Conservation (phyloP, 768 basidiomycete species). For the Hortiboletus flavorubellus region DNA sequence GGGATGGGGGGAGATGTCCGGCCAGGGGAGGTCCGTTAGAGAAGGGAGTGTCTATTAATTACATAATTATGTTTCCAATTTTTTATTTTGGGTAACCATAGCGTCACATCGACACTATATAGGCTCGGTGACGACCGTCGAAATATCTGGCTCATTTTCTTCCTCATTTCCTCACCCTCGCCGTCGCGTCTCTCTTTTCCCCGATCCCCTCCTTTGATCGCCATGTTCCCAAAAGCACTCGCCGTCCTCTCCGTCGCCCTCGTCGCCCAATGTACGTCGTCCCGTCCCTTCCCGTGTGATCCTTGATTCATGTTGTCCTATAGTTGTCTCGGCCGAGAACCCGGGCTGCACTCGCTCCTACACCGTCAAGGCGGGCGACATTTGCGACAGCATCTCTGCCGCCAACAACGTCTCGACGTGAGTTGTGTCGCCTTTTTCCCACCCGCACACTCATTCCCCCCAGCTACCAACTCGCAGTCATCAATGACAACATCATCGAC, state of each 20-base stretch:
- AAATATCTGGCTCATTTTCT: not conserved
- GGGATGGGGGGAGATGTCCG: constrained; percentile 19
- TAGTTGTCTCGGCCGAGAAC: constrained; percentile 25
- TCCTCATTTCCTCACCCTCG: not conserved
- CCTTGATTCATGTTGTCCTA: constrained; percentile 3
- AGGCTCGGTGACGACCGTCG: not conserved
- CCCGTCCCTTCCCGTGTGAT: not conserved
- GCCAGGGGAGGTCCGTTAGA: constrained; percentile 9
- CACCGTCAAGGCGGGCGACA: constrained; percentile 57
- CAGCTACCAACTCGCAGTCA: constrained; percentile 71
- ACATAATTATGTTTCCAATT: constrained; percentile 4
- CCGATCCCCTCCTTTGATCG: constrained; percentile 10
- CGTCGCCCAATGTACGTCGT: constrained; percentile 41
- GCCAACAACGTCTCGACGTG: constrained; percentile 62
- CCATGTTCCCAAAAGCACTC: constrained; percentile 39
- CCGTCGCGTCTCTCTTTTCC: constrained; percentile 19
- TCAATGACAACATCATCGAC: constrained; percentile 54
- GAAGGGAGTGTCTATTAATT: constrained; percentile 12
- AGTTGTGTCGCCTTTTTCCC: constrained; percentile 19
- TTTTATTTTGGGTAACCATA: constrained; percentile 2
- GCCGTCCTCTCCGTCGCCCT: constrained; percentile 46
- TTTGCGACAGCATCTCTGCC: constrained; percentile 71
- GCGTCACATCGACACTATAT: not conserved
- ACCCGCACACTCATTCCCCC: not conserved
- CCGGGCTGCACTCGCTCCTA: constrained; percentile 54